Conservation (phyloP, 441 rosid genomes). For the Biscutella laevigata region DNA sequence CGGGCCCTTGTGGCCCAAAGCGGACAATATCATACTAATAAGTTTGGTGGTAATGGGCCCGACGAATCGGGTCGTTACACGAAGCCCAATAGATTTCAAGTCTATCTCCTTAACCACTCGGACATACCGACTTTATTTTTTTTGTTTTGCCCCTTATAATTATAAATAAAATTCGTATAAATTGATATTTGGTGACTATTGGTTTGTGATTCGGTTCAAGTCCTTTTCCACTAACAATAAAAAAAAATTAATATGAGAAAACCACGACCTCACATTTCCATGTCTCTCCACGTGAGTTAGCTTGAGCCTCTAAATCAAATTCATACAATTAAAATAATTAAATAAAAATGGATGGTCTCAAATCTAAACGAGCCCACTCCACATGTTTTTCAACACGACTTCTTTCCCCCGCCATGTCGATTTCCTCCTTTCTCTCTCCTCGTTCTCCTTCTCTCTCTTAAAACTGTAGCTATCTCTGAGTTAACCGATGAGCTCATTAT, state of each 20-base stretch:
- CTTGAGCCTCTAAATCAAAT: slow-evolving; percentile 13
- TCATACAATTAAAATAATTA: background rate
- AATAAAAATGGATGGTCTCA: slow-evolving; percentile 16
- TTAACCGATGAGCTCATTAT: slow-evolving; percentile 26
- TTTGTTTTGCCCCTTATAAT: too few relatives aligned
- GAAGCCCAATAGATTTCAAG: too few relatives aligned
- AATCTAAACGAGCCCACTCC: slow-evolving; percentile 3
- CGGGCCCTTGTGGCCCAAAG: too few relatives aligned
- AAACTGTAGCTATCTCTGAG: slow-evolving; percentile 9
- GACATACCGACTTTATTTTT: too few relatives aligned
- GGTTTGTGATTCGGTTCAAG: slow-evolving; percentile 12
- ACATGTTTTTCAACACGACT: slow-evolving; percentile 9
- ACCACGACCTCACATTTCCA: background rate
- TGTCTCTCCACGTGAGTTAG: slow-evolving; percentile 2
- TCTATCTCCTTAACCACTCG: too few relatives aligned
- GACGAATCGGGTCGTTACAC: too few relatives aligned
- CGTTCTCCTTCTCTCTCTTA: background rate
- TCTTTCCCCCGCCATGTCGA: slow-evolving; percentile 21
- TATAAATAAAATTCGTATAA: too few relatives aligned
- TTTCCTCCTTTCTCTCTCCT: background rate
- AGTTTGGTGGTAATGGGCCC: too few relatives aligned
- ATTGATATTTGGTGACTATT: too few relatives aligned
- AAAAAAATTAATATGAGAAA: background rate
- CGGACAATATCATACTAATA: too few relatives aligned
- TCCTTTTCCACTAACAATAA: background rate